Conservation (phyloP, 805 yeast genomes). For the Saturnispora gosingensis region DNA sequence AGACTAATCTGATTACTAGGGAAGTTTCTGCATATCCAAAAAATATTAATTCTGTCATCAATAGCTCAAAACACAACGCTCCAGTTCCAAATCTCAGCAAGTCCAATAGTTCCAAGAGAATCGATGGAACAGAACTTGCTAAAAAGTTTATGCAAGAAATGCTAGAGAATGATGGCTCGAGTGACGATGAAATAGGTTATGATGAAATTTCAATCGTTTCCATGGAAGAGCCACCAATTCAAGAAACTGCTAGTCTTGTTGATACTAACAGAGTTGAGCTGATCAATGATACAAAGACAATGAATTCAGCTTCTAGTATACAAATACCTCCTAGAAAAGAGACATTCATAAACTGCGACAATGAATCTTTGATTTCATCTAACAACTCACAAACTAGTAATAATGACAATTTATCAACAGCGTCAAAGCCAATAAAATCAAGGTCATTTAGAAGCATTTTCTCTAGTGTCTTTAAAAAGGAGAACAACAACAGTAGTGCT, state of each 20-base stretch:
- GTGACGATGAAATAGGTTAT: conserved; percentile 8
- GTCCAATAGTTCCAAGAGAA: not conserved
- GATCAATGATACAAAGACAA: not conserved
- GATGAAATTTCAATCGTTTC: conserved; percentile 6
- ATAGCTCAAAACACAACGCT: not conserved
- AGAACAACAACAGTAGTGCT: conserved; percentile 3
- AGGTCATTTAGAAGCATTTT: conserved; percentile 23
- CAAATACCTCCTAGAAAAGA: not conserved
- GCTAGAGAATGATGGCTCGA: conserved; percentile 6
- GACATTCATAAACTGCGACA: not conserved
- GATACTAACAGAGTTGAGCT: not conserved
- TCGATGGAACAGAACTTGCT: conserved; percentile 3
- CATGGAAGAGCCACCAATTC: not conserved
- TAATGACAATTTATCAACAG: not conserved
- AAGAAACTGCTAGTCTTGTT: not conserved
- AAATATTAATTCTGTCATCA: not conserved
- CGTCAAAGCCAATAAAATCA: conserved; percentile 11
- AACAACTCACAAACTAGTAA: not conserved
- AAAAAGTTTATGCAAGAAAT: conserved; percentile 4
- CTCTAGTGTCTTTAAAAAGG: not conserved
- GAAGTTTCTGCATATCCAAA: not conserved
- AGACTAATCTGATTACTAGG: not conserved
- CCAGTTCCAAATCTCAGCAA: not conserved
- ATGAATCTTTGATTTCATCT: not conserved
- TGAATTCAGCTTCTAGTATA: not conserved